Conservation (phyloP, 441 rosid species). For the Erodium texanum region DNA sequence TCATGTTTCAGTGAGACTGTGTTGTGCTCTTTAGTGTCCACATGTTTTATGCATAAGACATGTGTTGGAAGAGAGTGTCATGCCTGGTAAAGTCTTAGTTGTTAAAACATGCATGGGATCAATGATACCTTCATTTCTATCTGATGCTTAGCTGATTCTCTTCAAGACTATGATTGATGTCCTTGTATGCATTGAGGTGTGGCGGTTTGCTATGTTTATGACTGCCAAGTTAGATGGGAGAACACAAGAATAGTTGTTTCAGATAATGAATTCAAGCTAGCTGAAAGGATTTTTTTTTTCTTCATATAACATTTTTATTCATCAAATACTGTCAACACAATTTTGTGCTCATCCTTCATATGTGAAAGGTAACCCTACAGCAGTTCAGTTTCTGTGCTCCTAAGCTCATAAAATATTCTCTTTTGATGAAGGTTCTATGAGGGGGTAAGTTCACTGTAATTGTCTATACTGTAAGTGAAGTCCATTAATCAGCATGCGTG, state of each 20-base stretch:
- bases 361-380: background rate
- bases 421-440: background rate
- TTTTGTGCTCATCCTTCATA: background rate
- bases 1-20: constrained; percentile 56
- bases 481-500: background rate
- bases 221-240: constrained; percentile 2
- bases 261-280: constrained; percentile 1
- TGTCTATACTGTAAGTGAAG: background rate
- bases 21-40: constrained; percentile 28
- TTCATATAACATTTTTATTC: background rate
- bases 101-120: constrained; percentile 10
- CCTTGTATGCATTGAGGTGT: constrained; percentile 14
- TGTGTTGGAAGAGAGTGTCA: background rate
- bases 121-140: constrained; percentile 4
- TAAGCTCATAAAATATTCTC: background rate
- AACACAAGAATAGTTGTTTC: background rate
- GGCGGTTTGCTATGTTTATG: background rate
- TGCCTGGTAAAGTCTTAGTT: background rate
- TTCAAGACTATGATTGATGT: constrained; percentile 19
- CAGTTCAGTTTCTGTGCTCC: background rate
- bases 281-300: background rate
- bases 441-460: background rate
- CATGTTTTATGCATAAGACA: constrained; percentile 7
- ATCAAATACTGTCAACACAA: background rate
- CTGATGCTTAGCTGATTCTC: constrained; percentile 21